Evolutionary conservation across 495 filamentous ascomycete species (phyloP), one percentile per base, ranked within the genome.

Genomic region (Penicillium maclennaniae): DNA sequence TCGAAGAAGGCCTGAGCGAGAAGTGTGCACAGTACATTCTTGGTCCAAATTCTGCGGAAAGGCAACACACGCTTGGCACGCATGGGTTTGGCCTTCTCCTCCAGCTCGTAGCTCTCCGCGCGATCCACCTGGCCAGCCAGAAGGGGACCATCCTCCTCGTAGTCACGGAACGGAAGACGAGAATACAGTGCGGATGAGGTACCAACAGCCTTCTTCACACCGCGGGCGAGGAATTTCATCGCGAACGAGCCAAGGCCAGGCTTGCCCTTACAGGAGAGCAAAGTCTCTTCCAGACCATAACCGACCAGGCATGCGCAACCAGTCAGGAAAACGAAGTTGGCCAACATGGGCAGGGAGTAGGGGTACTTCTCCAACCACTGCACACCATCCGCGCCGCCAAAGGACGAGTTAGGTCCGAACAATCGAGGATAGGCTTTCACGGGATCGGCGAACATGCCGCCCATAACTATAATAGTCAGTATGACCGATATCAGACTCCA

Each of bases 31-130:
- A 83, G 54, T 20, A 95, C 85, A 58, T 92, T 92, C 46, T 78
- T 79, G 3, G 88, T 93, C 77, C 89, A 93, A 52, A 95, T 88
- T 23, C 80, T 78, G 19, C 81, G 78, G 73, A 92, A 88, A 7
- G 88, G 79, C 27, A 92, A 73, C 12, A 53, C 57, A 10, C 65
- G 68, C 42, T 57, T 51, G 37, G 57, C 53, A 12, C 70, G 70
- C 8, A 47, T 34, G 21, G 60, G 62, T 45, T 62, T 68, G 45
- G 67, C 63, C 56, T 73, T 70, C 48, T 73, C 67, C 59, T 73
- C 72, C 7, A 73, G 56, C 47, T 74, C 68, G 54, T 75, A 76
- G 62, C 67, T 71, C 44, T 75, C 67, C 15, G 51, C 51, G 47
- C 51, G 41, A 36, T 70, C 65, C 45, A 60, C 6, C 10, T 45